Evolutionary conservation across 345 rosid genomes (phyloP).

Genomic region (Bruguiera gymnorhiza): DNA sequence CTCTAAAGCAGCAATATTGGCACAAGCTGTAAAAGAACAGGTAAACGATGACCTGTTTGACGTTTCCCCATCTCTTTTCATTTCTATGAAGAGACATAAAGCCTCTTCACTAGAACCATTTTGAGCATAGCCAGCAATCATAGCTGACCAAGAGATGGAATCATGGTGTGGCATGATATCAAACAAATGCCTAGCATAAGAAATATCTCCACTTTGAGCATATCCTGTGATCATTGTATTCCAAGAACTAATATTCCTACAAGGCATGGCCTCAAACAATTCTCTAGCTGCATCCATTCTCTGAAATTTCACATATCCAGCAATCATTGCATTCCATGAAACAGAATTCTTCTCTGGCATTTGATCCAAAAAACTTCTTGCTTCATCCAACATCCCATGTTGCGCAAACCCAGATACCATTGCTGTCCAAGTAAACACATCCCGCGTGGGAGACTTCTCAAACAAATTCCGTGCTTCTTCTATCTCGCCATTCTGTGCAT

Average conservation of each 20-base stretch:
- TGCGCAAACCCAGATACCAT: slow-evolving; percentile 64
- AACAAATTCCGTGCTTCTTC: slow-evolving; percentile 52
- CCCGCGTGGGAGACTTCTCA: slow-evolving; percentile 46
- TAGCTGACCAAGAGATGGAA: slow-evolving; percentile 70
- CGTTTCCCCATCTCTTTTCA: slow-evolving; percentile 63
- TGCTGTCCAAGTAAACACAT: slow-evolving; percentile 71
- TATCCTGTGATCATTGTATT: slow-evolving; percentile 69
- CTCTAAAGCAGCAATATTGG: slow-evolving; percentile 59
- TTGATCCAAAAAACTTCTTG: slow-evolving; percentile 44
- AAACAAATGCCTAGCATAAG: slow-evolving; percentile 45
- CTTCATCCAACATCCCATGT: slow-evolving; percentile 51
- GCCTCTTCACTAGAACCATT: slow-evolving; percentile 52
- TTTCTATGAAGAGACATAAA: slow-evolving; percentile 41
- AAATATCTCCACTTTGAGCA: slow-evolving; percentile 47
- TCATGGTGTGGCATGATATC: slow-evolving; percentile 55
- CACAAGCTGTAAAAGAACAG: slow-evolving; percentile 58
- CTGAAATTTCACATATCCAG: slow-evolving; percentile 57
- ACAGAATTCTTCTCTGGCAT: slow-evolving; percentile 57
- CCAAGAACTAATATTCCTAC: slow-evolving; percentile 52
- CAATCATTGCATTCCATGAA: slow-evolving; percentile 75
- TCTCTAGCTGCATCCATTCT: slow-evolving; percentile 55
- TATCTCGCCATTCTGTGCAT: slow-evolving; percentile 50
- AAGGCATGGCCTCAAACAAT: slow-evolving; percentile 58
- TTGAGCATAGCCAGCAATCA: slow-evolving; percentile 69
- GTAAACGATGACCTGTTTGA: slow-evolving; percentile 59